Evolutionary conservation across 176 grass and related monocot genomes (phyloP).

Genomic region (Phoenix roebelenii): DNA sequence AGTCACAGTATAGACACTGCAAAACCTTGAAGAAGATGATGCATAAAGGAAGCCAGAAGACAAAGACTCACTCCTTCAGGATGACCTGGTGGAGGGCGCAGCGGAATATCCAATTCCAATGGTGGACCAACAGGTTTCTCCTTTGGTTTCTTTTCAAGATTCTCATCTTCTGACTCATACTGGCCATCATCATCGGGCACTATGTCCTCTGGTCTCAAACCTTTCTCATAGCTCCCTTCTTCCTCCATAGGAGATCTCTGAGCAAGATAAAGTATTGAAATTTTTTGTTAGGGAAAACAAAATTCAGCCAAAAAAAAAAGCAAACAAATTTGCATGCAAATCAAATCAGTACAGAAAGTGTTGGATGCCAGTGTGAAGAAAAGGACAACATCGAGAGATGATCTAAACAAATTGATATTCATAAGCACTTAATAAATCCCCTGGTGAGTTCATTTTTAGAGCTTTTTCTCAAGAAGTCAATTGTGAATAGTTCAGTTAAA

Average conservation of each 20-base stretch:
- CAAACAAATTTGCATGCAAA: no score
- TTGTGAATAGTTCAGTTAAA: no score
- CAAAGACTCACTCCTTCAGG: slow-evolving; percentile 42
- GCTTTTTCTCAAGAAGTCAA: no score
- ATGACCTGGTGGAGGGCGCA: slow-evolving; percentile 47
- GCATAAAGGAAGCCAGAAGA: not conserved
- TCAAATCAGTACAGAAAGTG: no score
- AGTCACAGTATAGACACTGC: no score
- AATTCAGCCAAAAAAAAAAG: no score
- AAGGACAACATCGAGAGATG: no score
- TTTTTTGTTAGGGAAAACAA: not conserved
- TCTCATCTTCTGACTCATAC: slow-evolving; percentile 80
- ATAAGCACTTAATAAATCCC: no score
- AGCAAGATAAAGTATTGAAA: not conserved
- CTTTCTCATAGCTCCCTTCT: slow-evolving; percentile 62
- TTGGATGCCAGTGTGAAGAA: no score
- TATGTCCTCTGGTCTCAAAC: slow-evolving; percentile 56
- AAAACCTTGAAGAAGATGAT: no score
- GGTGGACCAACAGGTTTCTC: slow-evolving; percentile 97
- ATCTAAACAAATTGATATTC: no score
- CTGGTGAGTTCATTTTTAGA: no score
- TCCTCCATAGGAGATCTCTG: slow-evolving; percentile 73
- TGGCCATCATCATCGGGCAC: slow-evolving; percentile 61
- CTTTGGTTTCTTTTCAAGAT: slow-evolving; percentile 51
- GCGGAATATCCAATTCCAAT: slow-evolving; percentile 57